These are phyloP conservation scores for Hypoxylon sp. DNA, from an alignment of 2,329 filamentous ascomycete species.

Conservation along the genomic window DNA sequence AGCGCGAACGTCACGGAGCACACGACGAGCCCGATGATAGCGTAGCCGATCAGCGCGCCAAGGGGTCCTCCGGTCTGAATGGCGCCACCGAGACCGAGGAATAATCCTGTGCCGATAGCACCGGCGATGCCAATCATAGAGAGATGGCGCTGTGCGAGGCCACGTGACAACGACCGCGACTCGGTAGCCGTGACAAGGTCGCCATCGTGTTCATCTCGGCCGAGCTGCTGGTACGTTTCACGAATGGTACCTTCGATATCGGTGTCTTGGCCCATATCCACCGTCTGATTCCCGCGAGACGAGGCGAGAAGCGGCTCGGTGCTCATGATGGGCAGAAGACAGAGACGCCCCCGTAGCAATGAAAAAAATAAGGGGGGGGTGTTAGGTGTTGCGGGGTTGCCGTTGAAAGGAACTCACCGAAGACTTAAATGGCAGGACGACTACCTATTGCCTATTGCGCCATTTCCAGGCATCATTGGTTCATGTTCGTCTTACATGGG, in stretches of 20 bases:
- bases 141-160: conserved; percentile 66
- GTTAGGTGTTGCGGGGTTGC: not conserved
- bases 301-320: conserved; percentile 35
- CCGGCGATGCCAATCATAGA: conserved; percentile 73
- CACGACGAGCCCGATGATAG: conserved; percentile 67
- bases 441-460: conserved; percentile 19
- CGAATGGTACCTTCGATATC: conserved; percentile 18
- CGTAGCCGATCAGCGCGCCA: conserved; percentile 63
- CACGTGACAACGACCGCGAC: conserved; percentile 60
- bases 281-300: conserved; percentile 18
- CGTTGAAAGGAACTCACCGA: conserved; percentile 15
- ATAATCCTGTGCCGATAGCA: conserved; percentile 70
- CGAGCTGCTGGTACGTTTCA: conserved; percentile 5
- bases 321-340: conserved; percentile 23
- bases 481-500: conserved; percentile 6
- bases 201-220: conserved; percentile 46
- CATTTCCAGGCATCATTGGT: conserved; percentile 28
- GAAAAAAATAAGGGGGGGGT: not conserved
- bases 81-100: conserved; percentile 68
- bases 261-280: conserved; percentile 28
- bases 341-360: not conserved
- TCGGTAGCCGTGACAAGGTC: conserved; percentile 63
- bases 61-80: conserved; percentile 63
- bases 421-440: conserved; percentile 10
- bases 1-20: conserved; percentile 69